Conservation (phyloP, 345 rosid genomes). For the Eucalyptus shirleyi region DNA sequence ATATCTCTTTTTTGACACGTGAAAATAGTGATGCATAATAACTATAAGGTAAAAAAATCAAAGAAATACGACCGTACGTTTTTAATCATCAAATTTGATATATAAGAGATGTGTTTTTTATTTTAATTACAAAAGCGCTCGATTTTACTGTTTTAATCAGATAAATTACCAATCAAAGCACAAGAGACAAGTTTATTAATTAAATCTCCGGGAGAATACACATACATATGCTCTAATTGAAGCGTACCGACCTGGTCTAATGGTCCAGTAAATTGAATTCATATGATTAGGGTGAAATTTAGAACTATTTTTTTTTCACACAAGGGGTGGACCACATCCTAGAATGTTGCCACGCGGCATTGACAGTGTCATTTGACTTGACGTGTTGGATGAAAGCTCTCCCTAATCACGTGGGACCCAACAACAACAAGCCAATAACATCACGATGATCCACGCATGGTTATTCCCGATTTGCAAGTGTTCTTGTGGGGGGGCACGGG, state of each 20-base stretch:
- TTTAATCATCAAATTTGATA: fast-evolving
- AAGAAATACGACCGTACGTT: fast-evolving
- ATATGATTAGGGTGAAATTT: background rate
- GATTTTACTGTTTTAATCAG: no score
- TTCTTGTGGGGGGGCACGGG: background rate
- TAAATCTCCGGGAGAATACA: background rate
- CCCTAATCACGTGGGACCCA: background rate
- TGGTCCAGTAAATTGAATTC: background rate
- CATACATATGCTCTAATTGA: background rate
- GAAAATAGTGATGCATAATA: background rate
- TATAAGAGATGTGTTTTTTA: background rate
- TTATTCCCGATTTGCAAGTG: background rate
- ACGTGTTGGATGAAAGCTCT: background rate
- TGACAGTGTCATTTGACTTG: background rate
- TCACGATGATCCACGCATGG: background rate
- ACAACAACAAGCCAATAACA: background rate
- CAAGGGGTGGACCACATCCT: background rate
- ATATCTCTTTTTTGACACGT: background rate
- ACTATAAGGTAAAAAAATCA: background rate
- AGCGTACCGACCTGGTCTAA: background rate
- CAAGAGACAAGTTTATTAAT: background rate
- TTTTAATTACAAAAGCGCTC: background rate
- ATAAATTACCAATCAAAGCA: background rate
- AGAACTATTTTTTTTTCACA: background rate
- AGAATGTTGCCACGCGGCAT: background rate